Base-by-base conservation (phyloP, 176 grass and related monocot species). In the Coix lacrymajobi region DNA sequence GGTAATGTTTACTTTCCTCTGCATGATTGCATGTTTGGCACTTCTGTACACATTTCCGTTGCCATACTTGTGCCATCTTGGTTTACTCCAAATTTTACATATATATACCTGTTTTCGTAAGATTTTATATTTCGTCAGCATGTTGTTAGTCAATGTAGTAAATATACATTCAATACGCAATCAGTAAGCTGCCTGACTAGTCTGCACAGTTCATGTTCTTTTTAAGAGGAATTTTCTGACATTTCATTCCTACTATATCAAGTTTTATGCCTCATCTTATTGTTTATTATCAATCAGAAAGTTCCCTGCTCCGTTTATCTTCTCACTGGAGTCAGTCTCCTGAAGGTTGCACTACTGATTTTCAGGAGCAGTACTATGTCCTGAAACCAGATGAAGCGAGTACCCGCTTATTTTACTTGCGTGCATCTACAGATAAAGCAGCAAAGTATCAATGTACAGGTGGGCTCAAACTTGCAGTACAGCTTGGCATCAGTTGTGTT, bases 351-450 rank as follows among this genome's bases (percentile, higher is more conserved):
- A 14, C 40, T 81, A 81, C 32, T 85, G 10, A 71, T 84, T 81
- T 83, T 66, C 85, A 98, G 96, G 96, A 98, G 81, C 92, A 98
- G 75, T 93, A 67, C 84, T 93, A 93, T 78, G 86, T 88, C 83
- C 79, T 98, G 87, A 98, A 97, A 88, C 82, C 96, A 39, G 91
- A 78, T 48, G 89, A 93, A 84, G 68, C 44, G 28, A 26, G 73
- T 78, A 48, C 43, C 32, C 79, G 79, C 3, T 82, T 83, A 67
- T 98, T 95, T 83, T 73, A 88, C 73, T 43, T 98, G 77, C 86
- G 67, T 75, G 22, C 87, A 28, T 83, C 88, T 31, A 88, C 89
- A 25, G 92, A 92, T 87, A 72, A 90, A 88, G 92, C 91, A 67
- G 57, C 85, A 68, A 95, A 88, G 64, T 85, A 98, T 77, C 78